These are phyloP conservation scores for Schizochytrium sp. DNA, from an alignment of 108 stramenopile species.

Conservation along the genomic window DNA sequence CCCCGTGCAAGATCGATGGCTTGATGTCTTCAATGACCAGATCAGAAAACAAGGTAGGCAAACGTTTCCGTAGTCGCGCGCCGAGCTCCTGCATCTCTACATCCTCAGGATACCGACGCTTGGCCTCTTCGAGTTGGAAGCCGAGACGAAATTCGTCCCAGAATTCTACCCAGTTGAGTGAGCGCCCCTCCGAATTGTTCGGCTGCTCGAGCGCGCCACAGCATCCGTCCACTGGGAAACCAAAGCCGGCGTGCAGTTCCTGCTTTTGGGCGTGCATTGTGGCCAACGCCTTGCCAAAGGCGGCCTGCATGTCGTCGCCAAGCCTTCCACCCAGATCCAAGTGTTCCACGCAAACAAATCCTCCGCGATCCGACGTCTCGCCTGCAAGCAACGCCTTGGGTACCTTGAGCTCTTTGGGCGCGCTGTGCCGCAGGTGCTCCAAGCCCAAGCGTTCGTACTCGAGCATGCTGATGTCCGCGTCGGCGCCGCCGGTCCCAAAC, in stretches of 20 bases:
- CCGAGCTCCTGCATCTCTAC: not conserved
- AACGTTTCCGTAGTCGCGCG: not conserved
- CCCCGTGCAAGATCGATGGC: conserved; percentile 48
- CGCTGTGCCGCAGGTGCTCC: not conserved
- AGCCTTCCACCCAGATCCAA: not conserved
- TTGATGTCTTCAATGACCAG: conserved; percentile 35
- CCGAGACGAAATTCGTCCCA: not conserved
- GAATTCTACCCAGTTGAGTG: not conserved
- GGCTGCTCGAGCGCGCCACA: not conserved
- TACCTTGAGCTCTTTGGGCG: not conserved
- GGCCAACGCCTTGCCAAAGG: not conserved
- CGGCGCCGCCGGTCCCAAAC: not conserved
- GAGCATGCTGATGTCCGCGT: not conserved
- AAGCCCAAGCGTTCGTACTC: not conserved
- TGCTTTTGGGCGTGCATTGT: not conserved
- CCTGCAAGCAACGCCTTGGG: not conserved
- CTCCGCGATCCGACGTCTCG: not conserved
- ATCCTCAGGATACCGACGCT: not conserved
- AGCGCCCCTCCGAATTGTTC: not conserved
- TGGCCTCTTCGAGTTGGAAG: not conserved
- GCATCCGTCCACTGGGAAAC: not conserved
- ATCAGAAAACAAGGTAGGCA: not conserved
- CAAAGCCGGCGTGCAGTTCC: not conserved
- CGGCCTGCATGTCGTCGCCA: not conserved
- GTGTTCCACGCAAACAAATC: not conserved